Percentiles rank a stretch among this genome's conserved stretches.
Conservation (phyloP, 169 alveolate genomes). For the Plasmodium vivax region DNA sequence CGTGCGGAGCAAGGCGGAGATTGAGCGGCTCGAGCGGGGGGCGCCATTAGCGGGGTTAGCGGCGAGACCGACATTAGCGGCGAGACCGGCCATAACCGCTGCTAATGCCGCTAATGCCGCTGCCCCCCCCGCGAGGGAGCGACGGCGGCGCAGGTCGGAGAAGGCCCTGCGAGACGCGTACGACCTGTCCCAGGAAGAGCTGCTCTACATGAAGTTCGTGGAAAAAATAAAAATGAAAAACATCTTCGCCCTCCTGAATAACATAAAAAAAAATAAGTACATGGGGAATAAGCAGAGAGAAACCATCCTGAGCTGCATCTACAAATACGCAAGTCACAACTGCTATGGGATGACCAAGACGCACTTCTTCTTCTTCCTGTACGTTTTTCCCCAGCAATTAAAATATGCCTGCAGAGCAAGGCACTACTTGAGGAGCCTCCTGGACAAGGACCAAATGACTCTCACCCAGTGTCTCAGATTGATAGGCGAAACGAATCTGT, state of each 20-base stretch:
- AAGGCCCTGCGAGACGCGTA: constrained; percentile 17
- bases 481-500: constrained; percentile 16
- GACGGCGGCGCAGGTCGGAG: background rate
- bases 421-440: background rate
- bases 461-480: constrained; percentile 1
- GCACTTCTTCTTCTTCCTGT: constrained; percentile 24
- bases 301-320: constrained; percentile 20
- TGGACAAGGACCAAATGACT: background rate
- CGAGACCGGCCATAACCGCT: no score
- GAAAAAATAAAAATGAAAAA: constrained; percentile 42
- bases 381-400: constrained; percentile 34
- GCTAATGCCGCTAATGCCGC: background rate
- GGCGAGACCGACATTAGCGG: background rate
- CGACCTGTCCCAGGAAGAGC: constrained; percentile 28
- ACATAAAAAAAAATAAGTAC: constrained; percentile 38
- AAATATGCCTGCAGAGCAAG: constrained; percentile 12
- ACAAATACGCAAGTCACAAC: constrained; percentile 30
- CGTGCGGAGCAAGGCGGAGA: constrained; percentile 8
- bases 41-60: background rate
- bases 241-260: constrained; percentile 27
- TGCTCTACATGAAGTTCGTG: constrained; percentile 43
- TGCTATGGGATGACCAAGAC: constrained; percentile 12
- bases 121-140: background rate
- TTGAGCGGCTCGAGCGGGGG: constrained; percentile 1
- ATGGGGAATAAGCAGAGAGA: constrained; percentile 9